These are phyloP conservation scores for Ceratocystis albifundus DNA, from an alignment of 2,329 filamentous ascomycete genomes.

Conservation along the genomic window DNA sequence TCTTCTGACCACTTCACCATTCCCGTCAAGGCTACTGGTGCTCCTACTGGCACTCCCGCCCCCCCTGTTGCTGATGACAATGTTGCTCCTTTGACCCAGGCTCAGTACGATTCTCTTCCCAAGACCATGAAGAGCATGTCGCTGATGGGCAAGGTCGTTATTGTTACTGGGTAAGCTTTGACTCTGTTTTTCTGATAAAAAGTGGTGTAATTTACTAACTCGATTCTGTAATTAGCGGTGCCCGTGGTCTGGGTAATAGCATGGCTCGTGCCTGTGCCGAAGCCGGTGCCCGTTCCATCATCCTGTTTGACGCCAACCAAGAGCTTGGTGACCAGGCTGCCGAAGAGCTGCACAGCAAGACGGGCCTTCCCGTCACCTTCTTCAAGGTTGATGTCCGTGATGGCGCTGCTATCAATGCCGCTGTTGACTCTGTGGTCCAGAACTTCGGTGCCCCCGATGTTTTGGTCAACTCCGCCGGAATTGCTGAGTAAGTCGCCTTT, in stretches of 20 bases:
- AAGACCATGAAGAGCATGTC: slow-evolving; percentile 58
- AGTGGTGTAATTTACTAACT: background rate
- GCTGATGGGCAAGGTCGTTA: slow-evolving; percentile 57
- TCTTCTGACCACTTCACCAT: slow-evolving; percentile 44
- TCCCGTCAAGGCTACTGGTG: slow-evolving; percentile 38
- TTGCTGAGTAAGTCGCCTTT: slow-evolving; percentile 44
- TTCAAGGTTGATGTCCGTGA: slow-evolving; percentile 71
- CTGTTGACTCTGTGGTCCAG: slow-evolving; percentile 53
- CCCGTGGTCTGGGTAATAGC: slow-evolving; percentile 64
- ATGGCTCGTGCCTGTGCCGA: slow-evolving; percentile 70
- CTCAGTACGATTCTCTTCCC: slow-evolving; percentile 46
- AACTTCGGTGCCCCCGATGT: slow-evolving; percentile 60
- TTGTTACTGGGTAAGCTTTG: slow-evolving; percentile 54
- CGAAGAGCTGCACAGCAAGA: slow-evolving; percentile 57
- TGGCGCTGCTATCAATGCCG: slow-evolving; percentile 55
- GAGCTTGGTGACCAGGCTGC: slow-evolving; percentile 60
- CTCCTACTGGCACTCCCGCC: slow-evolving; percentile 34
- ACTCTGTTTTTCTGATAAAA: background rate
- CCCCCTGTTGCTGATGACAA: slow-evolving; percentile 36
- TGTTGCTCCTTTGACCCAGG: slow-evolving; percentile 42
- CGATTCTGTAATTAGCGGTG: slow-evolving; percentile 42
- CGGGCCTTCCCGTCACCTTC: slow-evolving; percentile 62
- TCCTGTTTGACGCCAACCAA: slow-evolving; percentile 67
- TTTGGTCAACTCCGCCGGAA: slow-evolving; percentile 69
- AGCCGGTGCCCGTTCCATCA: slow-evolving; percentile 59